phyloP scores from a whole-genome alignment of 2,329 filamentous ascomycete genomes.

The Monilinia vaccinii-corymbosi region DNA sequence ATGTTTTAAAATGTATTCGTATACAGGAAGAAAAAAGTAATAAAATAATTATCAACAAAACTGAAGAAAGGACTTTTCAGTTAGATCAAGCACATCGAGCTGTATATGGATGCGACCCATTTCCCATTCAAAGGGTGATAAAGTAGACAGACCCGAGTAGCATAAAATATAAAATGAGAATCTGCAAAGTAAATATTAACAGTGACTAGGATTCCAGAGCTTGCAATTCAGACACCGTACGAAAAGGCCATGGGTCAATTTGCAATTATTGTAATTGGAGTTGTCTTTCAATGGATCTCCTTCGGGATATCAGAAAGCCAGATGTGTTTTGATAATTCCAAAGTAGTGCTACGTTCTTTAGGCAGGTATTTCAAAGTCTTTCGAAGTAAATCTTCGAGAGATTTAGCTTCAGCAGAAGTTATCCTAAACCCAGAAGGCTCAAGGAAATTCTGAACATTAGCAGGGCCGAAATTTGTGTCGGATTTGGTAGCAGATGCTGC shows the following conservation, averaged over 20 bases:
- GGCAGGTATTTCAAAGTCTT: slow-evolving; percentile 14
- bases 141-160: not conserved
- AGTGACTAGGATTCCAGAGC: not conserved
- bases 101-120: no score
- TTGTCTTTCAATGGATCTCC: not conserved
- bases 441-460: slow-evolving; percentile 9
- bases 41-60: no score
- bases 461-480: not conserved
- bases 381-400: slow-evolving; percentile 12
- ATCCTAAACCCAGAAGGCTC: slow-evolving; percentile 13
- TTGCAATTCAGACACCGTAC: not conserved
- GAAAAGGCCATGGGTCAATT: not conserved
- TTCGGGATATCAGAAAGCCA: slow-evolving; percentile 11
- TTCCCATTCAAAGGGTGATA: not conserved
- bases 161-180: not conserved
- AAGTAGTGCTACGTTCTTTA: slow-evolving; percentile 10
- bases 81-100: no score
- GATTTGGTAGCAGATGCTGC: not conserved
- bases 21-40: no score
- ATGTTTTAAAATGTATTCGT: no score
- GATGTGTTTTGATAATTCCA: slow-evolving; percentile 9
- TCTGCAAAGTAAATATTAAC: not conserved
- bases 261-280: not conserved
- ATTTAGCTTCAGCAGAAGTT: slow-evolving; percentile 10
- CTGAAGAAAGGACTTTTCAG: no score